Evolutionary conservation across 805 yeast genomes (phyloP).

Genomic region (Candida patagonica): DNA sequence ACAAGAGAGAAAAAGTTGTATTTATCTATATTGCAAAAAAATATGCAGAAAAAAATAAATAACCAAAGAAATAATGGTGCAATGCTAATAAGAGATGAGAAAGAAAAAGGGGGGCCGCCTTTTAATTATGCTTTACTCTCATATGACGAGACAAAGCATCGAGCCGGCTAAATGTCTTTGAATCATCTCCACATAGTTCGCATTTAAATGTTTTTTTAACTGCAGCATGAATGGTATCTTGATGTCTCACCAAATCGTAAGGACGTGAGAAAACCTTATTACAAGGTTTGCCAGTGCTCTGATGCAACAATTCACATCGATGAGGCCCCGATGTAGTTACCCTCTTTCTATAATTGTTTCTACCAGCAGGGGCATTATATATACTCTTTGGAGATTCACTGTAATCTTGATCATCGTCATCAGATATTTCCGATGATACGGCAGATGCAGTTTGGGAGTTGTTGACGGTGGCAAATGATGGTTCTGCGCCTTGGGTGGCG

Average conservation of each 20-base stretch:
- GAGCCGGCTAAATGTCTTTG: conserved; percentile 82
- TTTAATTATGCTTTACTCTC: conserved; percentile 62
- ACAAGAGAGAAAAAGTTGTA: too few relatives aligned
- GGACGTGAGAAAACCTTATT: conserved; percentile 83
- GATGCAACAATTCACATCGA: conserved; percentile 32
- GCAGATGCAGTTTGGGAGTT: not conserved
- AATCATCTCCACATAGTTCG: conserved; percentile 69
- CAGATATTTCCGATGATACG: too few relatives aligned
- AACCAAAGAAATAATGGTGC: not conserved
- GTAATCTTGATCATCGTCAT: not conserved
- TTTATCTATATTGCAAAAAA: too few relatives aligned
- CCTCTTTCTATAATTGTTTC: not conserved
- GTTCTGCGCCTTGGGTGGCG: conserved; percentile 5
- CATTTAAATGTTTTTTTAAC: conserved; percentile 81
- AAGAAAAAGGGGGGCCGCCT: conserved; percentile 3
- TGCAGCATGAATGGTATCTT: conserved; percentile 89
- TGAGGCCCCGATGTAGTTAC: conserved; percentile 9
- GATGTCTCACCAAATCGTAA: conserved; percentile 89
- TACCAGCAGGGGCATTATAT: not conserved
- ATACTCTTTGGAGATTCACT: not conserved
- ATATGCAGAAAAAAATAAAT: conserved; percentile 1
- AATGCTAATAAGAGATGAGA: not conserved
- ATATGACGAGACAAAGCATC: conserved; percentile 93
- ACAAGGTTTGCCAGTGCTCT: conserved; percentile 56
- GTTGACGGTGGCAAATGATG: conserved; percentile 1